These are phyloP conservation scores for Iberis amara DNA, from an alignment of 441 rosid genomes.

Conservation along the genomic window DNA sequence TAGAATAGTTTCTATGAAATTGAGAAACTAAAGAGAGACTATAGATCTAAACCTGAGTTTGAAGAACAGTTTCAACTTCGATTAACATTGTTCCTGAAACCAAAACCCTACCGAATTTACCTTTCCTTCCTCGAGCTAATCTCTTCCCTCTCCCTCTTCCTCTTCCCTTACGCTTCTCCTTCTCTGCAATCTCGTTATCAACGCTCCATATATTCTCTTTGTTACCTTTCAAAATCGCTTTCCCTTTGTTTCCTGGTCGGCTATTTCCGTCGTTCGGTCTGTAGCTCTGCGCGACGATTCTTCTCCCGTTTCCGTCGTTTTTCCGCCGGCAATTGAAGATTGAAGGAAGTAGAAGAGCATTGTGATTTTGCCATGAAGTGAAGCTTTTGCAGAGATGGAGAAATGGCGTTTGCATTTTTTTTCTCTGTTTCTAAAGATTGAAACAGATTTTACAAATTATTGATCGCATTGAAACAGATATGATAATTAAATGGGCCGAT, in stretches of 20 bases:
- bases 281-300: conserved; percentile 29
- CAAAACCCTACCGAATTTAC: conserved; percentile 33
- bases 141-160: conserved; percentile 42
- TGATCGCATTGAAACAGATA: too few relatives aligned
- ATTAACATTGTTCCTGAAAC: conserved; percentile 66
- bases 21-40: conserved; percentile 6
- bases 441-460: background rate
- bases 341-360: conserved; percentile 11
- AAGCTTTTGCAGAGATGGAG: conserved; percentile 20
- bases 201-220: conserved; percentile 74
- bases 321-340: conserved; percentile 14
- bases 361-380: conserved; percentile 23
- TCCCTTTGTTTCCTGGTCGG: conserved; percentile 31
- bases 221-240: conserved; percentile 40
- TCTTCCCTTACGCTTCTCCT: conserved; percentile 32
- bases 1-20: background rate
- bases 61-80: conserved; percentile 77
- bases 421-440: background rate
- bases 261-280: conserved; percentile 29
- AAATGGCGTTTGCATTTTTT: conserved; percentile 41
- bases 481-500: conserved; percentile 7
- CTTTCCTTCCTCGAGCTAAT: conserved; percentile 37
- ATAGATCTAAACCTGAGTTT: conserved; percentile 56
- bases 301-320: conserved; percentile 14
- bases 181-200: conserved; percentile 58